phyloP scores from a whole-genome alignment of 345 rosid genomes.

The Moricandia moricandioides region DNA sequence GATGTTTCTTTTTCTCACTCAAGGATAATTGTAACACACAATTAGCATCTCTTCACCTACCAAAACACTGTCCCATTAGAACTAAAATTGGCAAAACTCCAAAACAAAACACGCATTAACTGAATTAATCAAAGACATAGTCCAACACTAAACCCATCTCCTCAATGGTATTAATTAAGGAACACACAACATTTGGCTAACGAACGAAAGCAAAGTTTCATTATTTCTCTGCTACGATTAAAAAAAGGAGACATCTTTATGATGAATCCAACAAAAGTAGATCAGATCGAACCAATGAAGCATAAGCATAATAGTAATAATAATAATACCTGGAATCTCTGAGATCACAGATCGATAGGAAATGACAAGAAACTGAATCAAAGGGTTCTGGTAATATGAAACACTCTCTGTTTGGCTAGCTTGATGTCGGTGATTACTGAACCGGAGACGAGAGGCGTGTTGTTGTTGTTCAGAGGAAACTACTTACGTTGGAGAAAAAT shows the following conservation, averaged over 20 bases:
- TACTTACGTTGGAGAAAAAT: constrained; percentile 4
- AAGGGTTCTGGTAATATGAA: too few relatives aligned
- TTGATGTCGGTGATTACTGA: too few relatives aligned
- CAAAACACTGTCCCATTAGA: constrained; percentile 5
- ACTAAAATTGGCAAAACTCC: constrained; percentile 4
- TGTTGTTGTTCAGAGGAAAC: too few relatives aligned
- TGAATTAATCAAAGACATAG: constrained; percentile 6
- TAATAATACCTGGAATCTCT: constrained; percentile 22
- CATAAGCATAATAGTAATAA: neutral
- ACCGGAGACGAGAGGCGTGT: constrained; percentile 1
- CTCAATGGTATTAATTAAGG: constrained; percentile 7
- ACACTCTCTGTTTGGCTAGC: too few relatives aligned
- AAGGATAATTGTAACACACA: neutral
- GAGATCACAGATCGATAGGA: neutral
- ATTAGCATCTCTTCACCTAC: constrained; percentile 21
- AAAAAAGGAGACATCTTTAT: neutral
- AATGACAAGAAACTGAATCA: too few relatives aligned
- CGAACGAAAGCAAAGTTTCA: neutral
- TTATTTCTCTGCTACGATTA: neutral
- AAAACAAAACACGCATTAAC: constrained; percentile 7
- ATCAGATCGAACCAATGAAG: constrained; percentile 20
- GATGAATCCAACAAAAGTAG: neutral
- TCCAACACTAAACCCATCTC: constrained; percentile 6
- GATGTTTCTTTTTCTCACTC: neutral
- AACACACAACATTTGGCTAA: constrained; percentile 10